Evolutionary conservation across 345 rosid genomes (phyloP).

Genomic region (Nephelium lappaceum): DNA sequence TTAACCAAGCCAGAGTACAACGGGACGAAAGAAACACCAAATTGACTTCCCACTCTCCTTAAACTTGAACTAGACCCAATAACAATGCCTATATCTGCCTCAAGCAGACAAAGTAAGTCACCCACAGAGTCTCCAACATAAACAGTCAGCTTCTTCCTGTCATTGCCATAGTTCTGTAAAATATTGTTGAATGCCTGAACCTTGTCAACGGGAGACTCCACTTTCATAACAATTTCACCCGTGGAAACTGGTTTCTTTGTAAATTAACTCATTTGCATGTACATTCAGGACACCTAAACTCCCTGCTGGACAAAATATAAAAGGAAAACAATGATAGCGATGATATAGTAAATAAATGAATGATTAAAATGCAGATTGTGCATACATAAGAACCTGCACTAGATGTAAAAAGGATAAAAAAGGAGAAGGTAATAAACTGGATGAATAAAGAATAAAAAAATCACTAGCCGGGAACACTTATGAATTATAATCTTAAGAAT

Average conservation of each 20-base stretch:
- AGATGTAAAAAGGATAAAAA: not conserved
- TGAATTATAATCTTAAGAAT: not conserved
- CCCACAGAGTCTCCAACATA: slow-evolving; percentile 92
- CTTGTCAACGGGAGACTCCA: slow-evolving; percentile 84
- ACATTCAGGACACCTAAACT: slow-evolving; percentile 59
- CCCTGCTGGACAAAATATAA: slow-evolving; percentile 41
- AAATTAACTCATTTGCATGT: slow-evolving; percentile 82
- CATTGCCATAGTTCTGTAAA: slow-evolving; percentile 33
- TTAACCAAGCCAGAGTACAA: slow-evolving; percentile 65
- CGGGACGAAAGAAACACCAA: slow-evolving; percentile 87
- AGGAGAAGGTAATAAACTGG: not conserved
- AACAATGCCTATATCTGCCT: slow-evolving; percentile 94
- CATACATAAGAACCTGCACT: not conserved
- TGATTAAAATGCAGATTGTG: not conserved
- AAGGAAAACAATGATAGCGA: not conserved
- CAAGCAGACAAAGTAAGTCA: slow-evolving; percentile 88
- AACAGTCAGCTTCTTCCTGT: slow-evolving; percentile 56
- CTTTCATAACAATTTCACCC: slow-evolving; percentile 66
- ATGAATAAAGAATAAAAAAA: not conserved
- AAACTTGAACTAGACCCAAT: slow-evolving; percentile 82
- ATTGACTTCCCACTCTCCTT: slow-evolving; percentile 74
- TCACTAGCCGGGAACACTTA: not conserved
- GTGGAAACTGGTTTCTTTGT: slow-evolving; percentile 69
- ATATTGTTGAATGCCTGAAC: slow-evolving; percentile 58
- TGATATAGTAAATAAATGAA: not conserved